phyloP scores from a whole-genome alignment of 257 asterid species.

The Orobanche coerulescens region DNA sequence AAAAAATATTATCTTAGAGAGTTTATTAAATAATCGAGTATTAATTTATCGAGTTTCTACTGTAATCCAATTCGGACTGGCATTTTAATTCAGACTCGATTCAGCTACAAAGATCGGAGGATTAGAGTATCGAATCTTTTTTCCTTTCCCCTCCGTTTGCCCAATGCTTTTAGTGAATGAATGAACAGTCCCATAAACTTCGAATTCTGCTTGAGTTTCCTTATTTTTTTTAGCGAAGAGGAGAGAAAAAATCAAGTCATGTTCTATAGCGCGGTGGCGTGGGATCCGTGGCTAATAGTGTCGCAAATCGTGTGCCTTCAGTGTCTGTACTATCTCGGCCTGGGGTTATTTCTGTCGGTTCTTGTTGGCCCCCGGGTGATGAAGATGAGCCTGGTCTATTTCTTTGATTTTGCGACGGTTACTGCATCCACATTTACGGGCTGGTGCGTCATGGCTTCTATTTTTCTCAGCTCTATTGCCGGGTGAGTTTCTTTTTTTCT shows the following conservation, averaged over 20 bases:
- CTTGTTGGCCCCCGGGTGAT: conserved; percentile 81
- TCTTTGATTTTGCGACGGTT: conserved; percentile 82
- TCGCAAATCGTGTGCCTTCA: conserved; percentile 86
- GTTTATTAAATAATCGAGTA: too few relatives aligned
- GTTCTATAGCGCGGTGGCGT: conserved; percentile 93
- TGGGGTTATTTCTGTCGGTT: conserved; percentile 59
- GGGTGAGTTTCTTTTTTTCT: conserved; percentile 46
- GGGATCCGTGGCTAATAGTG: conserved; percentile 99
- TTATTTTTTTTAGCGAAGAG: conserved; percentile 5
- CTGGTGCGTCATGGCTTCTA: conserved; percentile 78
- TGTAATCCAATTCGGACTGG: too few relatives aligned
- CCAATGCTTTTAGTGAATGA: background rate
- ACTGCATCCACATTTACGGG: conserved; percentile 75
- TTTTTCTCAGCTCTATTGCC: conserved; percentile 64
- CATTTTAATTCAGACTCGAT: background rate
- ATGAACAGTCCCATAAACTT: background rate
- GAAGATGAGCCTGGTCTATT: conserved; percentile 77
- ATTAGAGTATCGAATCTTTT: conserved; percentile 10
- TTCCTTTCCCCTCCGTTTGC: background rate
- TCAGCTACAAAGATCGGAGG: conserved; percentile 8
- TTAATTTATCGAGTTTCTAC: too few relatives aligned
- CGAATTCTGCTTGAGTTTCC: background rate
- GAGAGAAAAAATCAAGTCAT: conserved; percentile 32
- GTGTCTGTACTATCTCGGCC: conserved; percentile 62
- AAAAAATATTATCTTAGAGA: too few relatives aligned